Conservation (phyloP, 805 yeast genomes). For the Metschnikowia gelsemii region DNA sequence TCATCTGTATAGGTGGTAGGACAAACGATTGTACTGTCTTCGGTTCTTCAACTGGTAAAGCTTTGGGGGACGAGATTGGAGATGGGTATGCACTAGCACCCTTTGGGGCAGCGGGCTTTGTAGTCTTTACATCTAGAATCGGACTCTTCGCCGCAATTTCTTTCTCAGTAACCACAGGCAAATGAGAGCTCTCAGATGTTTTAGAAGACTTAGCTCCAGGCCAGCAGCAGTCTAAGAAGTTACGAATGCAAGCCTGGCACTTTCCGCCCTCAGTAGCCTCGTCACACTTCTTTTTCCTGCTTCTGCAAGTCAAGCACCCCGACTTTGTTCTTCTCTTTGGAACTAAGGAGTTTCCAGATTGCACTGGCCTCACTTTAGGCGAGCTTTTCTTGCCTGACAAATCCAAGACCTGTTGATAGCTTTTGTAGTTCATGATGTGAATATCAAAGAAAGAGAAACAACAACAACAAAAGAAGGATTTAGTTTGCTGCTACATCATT, state of each 20-base stretch:
- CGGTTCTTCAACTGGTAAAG: slow-evolving; percentile 18
- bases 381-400: slow-evolving; percentile 20
- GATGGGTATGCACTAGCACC: slow-evolving; percentile 33
- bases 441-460: too few species aligned
- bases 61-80: slow-evolving; percentile 31
- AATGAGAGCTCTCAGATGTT: background rate
- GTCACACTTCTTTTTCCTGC: slow-evolving; percentile 65
- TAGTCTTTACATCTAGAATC: background rate
- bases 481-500: too few species aligned
- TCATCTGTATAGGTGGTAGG: slow-evolving; percentile 17
- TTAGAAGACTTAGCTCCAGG: slow-evolving; percentile 21
- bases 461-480: too few species aligned
- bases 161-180: background rate
- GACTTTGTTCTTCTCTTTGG: slow-evolving; percentile 24
- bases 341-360: slow-evolving; percentile 6
- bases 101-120: slow-evolving; percentile 4
- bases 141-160: slow-evolving; percentile 5
- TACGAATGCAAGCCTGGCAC: slow-evolving; percentile 46
- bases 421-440: slow-evolving; percentile 29
- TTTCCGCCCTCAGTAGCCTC: slow-evolving; percentile 41
- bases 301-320: slow-evolving; percentile 52
- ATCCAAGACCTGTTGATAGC: slow-evolving; percentile 38
- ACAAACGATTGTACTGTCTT: slow-evolving; percentile 4
- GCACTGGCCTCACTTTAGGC: slow-evolving; percentile 9
- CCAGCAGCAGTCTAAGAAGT: slow-evolving; percentile 47